Base-by-base conservation (phyloP, 129 eudicot species). In the Flaveria linearis region DNA sequence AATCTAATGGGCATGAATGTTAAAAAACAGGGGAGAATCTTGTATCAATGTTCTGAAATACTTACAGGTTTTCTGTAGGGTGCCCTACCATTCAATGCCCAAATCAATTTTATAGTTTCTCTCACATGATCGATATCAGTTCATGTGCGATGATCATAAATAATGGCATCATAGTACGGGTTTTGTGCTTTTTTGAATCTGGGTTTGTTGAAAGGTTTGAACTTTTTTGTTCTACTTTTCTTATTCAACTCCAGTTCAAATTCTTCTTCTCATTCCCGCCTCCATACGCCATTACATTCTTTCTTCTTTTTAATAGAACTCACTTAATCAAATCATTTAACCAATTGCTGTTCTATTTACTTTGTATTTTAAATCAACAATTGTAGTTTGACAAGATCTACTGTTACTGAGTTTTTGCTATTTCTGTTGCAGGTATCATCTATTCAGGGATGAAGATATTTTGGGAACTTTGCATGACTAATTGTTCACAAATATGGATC, bases 401-500 rank as follows among this genome's bases (percentile, higher is more conserved):
- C 15, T 11, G 51, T 42, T 12, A 73, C 28, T 50, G 72, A 49
- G 20, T 36, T 22, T 0, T 36, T 46, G 81, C n/a, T 6, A 30
- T 58, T 73, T 67, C 78, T 55, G 28, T 11, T 87, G 88, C 98
- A 93, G 98, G 91, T 93, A 78, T 76, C 97, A 88, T 80, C 80
- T 93, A 69, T 93, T 73, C 71, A 84, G 98, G 87, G 98, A 93
- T 68, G 98, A 93, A 39, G 98, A 93, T 68, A 90, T 93, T 66
- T 86, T 93, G 91, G 98, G 98, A 22, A 93, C 90, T 80, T 86
- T 93, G 69, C 98, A 93, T 25, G 98, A 93, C 61, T 92, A 77
- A 85, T 22, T 26, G n/a, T 67, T 73, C 1, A 13, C 28, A 61
- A 49, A 47, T 42, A 2, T 15, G 45, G 33, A 16, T 49, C 25